Evolutionary conservation across 164 flowering plant species (phyloP).

Genomic region (Magnolia officinalis): DNA sequence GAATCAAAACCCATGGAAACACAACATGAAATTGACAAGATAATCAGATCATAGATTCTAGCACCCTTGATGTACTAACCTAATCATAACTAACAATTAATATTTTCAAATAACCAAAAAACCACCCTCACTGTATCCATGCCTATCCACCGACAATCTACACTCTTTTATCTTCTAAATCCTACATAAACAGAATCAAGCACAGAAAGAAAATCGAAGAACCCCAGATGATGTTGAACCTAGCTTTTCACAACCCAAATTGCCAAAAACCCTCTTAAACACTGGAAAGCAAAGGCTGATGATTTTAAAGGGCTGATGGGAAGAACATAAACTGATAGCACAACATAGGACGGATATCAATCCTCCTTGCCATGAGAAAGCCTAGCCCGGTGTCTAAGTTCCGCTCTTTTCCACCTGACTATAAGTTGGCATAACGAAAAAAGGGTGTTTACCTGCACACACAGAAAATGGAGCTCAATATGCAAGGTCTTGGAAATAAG

Average conservation of each 20-base stretch:
- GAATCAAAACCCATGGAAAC: too few relatives aligned
- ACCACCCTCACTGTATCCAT: too few relatives aligned
- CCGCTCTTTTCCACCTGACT: conserved; percentile 85
- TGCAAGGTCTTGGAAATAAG: neutral
- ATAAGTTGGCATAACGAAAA: conserved; percentile 64
- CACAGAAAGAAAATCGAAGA: neutral
- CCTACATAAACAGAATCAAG: neutral
- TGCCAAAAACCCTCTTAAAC: too few relatives aligned
- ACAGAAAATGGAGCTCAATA: conserved; percentile 3
- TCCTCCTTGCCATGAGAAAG: conserved; percentile 58
- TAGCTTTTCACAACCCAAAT: neutral
- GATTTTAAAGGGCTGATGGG: neutral
- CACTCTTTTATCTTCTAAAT: neutral
- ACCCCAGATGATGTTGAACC: neutral
- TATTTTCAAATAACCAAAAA: too few relatives aligned
- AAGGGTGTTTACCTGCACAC: conserved; percentile 71
- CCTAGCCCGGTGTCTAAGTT: conserved; percentile 81
- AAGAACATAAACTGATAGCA: neutral
- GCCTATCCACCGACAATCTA: too few relatives aligned
- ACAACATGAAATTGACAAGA: too few relatives aligned
- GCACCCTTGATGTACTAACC: too few relatives aligned
- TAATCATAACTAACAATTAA: too few relatives aligned
- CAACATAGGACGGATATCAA: conserved; percentile 14
- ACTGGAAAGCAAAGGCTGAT: neutral
- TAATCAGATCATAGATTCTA: too few relatives aligned